A percentile compares a stretch with the other conserved stretches of the same genome.
These are phyloP conservation scores for Barnettozyma hawaiiensis DNA, from an alignment of 1,139 yeast species.

Conservation along the genomic window DNA sequence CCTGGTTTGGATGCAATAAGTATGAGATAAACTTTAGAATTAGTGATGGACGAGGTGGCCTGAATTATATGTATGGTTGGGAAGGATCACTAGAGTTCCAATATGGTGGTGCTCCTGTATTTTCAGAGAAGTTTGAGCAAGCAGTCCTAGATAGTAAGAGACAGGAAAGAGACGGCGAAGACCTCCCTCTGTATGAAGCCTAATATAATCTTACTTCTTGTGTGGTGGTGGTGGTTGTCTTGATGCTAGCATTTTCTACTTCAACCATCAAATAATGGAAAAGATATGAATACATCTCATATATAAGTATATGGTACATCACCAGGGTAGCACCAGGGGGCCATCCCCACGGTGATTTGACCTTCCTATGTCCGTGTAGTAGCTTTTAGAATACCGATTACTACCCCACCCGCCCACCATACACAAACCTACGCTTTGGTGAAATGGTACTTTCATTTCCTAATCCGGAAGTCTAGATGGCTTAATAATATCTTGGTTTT, in stretches of 20 bases:
- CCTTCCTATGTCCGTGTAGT: too few species aligned
- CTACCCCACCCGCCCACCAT: too few species aligned
- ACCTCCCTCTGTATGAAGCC: slow-evolving; percentile 37
- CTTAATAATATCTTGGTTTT: too few species aligned
- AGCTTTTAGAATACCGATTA: too few species aligned
- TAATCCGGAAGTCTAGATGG: slow-evolving; percentile 13
- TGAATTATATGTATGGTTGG: slow-evolving; percentile 39
- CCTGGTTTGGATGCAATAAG: slow-evolving; percentile 53
- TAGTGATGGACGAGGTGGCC: slow-evolving; percentile 36
- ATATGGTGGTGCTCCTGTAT: slow-evolving; percentile 45
- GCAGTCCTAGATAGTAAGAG: slow-evolving; percentile 29
- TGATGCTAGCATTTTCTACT: too few species aligned
- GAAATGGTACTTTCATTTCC: slow-evolving; percentile 7
- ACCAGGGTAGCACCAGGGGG: too few species aligned
- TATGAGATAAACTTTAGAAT: slow-evolving; percentile 42
- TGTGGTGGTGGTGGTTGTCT: too few species aligned
- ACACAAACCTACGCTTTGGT: too few species aligned
- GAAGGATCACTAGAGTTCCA: slow-evolving; percentile 37
- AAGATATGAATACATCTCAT: too few species aligned
- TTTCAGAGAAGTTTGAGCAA: slow-evolving; percentile 30
- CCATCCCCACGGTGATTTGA: too few species aligned
- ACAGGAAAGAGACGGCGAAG: slow-evolving; percentile 34
- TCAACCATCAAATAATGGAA: too few species aligned
- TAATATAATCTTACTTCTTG: background rate
- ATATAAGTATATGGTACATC: too few species aligned